A percentile compares a stretch with the other conserved stretches of the same genome.
phyloP scores from a whole-genome alignment of 305 asterid genomes.

The Solanum hybrid region DNA sequence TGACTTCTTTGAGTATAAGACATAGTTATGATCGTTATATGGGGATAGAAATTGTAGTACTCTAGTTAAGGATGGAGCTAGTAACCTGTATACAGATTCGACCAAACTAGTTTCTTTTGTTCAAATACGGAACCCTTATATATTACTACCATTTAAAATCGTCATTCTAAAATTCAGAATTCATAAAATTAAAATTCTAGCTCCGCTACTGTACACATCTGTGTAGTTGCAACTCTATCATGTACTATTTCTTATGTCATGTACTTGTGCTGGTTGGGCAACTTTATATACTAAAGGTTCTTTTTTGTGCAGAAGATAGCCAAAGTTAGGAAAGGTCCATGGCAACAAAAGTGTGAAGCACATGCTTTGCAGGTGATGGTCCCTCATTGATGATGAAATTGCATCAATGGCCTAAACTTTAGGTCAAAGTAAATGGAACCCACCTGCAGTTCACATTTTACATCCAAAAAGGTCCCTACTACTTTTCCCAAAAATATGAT shows the following conservation, averaged over 20 bases:
- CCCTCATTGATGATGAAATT: constrained; percentile 5
- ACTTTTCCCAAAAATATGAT: background rate
- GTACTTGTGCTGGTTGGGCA: background rate
- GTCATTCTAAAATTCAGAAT: background rate
- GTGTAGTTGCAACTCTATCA: background rate
- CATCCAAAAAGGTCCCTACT: constrained; percentile 2
- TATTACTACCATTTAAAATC: too few relatives aligned
- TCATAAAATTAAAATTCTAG: background rate
- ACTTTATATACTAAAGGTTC: background rate
- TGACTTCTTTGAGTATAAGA: background rate
- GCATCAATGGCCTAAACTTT: background rate
- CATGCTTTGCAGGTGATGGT: constrained; percentile 3
- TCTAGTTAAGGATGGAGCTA: background rate
- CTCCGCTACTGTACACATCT: background rate
- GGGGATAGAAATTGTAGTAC: background rate
- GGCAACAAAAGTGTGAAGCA: constrained; percentile 1
- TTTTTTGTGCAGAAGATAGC: background rate
- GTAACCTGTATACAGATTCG: too few relatives aligned
- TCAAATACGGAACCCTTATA: background rate
- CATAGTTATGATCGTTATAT: background rate
- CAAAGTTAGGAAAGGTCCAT: background rate
- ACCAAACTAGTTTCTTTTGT: background rate
- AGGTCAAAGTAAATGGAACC: constrained; percentile 9
- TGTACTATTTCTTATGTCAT: background rate
- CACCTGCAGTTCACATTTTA: background rate